Evolutionary conservation across 345 rosid genomes (phyloP).

Genomic region (Ceriops decandra): DNA sequence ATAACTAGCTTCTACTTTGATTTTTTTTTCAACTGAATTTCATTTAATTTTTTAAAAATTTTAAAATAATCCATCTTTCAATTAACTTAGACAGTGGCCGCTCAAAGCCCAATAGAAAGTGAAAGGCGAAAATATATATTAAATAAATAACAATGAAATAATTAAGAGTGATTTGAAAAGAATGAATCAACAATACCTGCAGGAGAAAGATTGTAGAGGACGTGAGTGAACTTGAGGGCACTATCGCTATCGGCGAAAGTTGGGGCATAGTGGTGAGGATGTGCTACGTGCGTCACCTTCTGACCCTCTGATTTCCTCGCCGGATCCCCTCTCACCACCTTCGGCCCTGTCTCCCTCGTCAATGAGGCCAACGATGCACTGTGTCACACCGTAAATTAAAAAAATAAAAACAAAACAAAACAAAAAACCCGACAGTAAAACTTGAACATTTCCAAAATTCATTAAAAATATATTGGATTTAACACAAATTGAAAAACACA

Average conservation of each 20-base stretch:
- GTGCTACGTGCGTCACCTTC: slow-evolving; percentile 23
- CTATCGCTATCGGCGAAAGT: slow-evolving; percentile 76
- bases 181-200: slow-evolving; percentile 46
- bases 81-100: too few species aligned
- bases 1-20: too few species aligned
- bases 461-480: not conserved
- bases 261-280: slow-evolving; percentile 38
- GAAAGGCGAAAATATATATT: too few species aligned
- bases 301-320: slow-evolving; percentile 54
- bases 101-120: too few species aligned
- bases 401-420: not conserved
- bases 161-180: not conserved
- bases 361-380: slow-evolving; percentile 97
- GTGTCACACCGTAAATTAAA: not conserved
- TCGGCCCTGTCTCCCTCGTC: slow-evolving; percentile 90
- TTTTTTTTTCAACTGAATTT: too few species aligned
- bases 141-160: not conserved
- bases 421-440: too few species aligned
- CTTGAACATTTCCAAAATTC: not conserved
- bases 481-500: too few species aligned
- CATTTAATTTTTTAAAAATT: too few species aligned
- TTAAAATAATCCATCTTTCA: too few species aligned
- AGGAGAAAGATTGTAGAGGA: slow-evolving; percentile 94
- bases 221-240: slow-evolving; percentile 77
- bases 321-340: slow-evolving; percentile 86